A percentile compares a stretch with the other conserved stretches of the same genome.
Evolutionary conservation across 1,284 basidiomycete species (phyloP).

Genomic region (Ceratobasidium sp.): DNA sequence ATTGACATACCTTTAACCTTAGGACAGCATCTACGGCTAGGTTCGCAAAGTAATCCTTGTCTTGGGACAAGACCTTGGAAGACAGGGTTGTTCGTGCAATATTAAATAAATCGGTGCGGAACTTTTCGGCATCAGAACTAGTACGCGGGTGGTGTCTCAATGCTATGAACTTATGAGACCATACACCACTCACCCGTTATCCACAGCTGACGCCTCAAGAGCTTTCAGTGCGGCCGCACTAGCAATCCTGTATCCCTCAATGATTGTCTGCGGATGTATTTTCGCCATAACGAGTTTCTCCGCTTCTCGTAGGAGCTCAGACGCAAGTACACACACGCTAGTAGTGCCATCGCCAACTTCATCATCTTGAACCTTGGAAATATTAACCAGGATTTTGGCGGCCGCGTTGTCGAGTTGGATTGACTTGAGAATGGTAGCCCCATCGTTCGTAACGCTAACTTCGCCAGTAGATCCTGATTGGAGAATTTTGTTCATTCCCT

Average conservation of each 20-base stretch:
- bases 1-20: slow-evolving; percentile 76
- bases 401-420: slow-evolving; percentile 99
- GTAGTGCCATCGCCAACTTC: slow-evolving; percentile 99
- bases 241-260: slow-evolving; percentile 97
- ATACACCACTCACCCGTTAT: slow-evolving; percentile 75
- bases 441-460: slow-evolving; percentile 98
- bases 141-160: slow-evolving; percentile 7
- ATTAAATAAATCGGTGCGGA: slow-evolving; percentile 93
- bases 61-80: slow-evolving; percentile 95
- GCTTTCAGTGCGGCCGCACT: slow-evolving; percentile 87
- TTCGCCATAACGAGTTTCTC: slow-evolving; percentile 93
- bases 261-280: slow-evolving; percentile 99
- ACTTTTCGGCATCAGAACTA: slow-evolving; percentile 77
- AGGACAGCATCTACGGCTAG: slow-evolving; percentile 98
- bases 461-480: slow-evolving; percentile 93
- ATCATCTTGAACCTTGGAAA: slow-evolving; percentile 99
- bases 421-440: slow-evolving; percentile 96
- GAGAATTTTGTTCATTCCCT: slow-evolving; percentile 96
- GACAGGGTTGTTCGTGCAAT: slow-evolving; percentile 96
- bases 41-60: slow-evolving; percentile 99
- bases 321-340: slow-evolving; percentile 90
- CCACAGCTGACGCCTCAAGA: slow-evolving; percentile 81
- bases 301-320: slow-evolving; percentile 93
- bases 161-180: slow-evolving; percentile 8
- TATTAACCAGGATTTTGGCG: slow-evolving; percentile 99